A percentile compares a stretch with the other conserved stretches of the same genome.
Evolutionary conservation across 2,329 filamentous ascomycete genomes (phyloP).

Genomic region (Ascochyta lentis): DNA sequence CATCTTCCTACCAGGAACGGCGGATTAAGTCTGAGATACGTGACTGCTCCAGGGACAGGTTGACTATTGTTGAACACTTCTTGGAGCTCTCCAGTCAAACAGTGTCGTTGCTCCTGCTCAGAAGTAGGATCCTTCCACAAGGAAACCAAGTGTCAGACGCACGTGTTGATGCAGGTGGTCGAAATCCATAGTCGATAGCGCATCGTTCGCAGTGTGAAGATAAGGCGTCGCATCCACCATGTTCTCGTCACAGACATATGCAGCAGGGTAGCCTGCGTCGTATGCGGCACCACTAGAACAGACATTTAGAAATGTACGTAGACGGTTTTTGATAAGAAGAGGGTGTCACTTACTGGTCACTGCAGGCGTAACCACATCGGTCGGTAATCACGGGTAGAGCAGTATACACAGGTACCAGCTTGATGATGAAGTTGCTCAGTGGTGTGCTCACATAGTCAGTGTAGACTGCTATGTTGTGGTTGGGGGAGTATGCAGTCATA

Average conservation of each 20-base stretch:
- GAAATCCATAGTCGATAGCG: conserved; percentile 73
- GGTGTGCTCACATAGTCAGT: conserved; percentile 82
- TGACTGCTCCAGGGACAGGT: background rate
- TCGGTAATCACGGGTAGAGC: conserved; percentile 77
- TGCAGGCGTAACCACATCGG: conserved; percentile 83
- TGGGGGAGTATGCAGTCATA: conserved; percentile 82
- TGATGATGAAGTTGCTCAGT: conserved; percentile 29
- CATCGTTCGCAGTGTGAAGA: conserved; percentile 72
- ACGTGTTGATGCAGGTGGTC: conserved; percentile 90
- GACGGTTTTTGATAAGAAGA: conserved; percentile 43
- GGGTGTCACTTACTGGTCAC: conserved; percentile 59
- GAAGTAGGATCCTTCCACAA: conserved; percentile 79
- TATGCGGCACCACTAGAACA: conserved; percentile 63
- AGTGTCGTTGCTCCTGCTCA: background rate
- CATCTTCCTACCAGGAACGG: background rate
- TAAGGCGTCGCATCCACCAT: conserved; percentile 67
- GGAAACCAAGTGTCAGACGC: conserved; percentile 78
- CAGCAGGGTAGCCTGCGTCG: conserved; percentile 73
- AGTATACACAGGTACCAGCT: conserved; percentile 39
- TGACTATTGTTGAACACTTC: background rate
- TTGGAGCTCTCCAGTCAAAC: background rate
- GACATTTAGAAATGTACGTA: background rate
- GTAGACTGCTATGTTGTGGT: conserved; percentile 62
- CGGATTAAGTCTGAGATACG: background rate
- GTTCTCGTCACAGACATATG: conserved; percentile 74